These are phyloP conservation scores for Suhomyces coccinellae DNA, from an alignment of 1,139 yeast genomes.

Conservation along the genomic window DNA sequence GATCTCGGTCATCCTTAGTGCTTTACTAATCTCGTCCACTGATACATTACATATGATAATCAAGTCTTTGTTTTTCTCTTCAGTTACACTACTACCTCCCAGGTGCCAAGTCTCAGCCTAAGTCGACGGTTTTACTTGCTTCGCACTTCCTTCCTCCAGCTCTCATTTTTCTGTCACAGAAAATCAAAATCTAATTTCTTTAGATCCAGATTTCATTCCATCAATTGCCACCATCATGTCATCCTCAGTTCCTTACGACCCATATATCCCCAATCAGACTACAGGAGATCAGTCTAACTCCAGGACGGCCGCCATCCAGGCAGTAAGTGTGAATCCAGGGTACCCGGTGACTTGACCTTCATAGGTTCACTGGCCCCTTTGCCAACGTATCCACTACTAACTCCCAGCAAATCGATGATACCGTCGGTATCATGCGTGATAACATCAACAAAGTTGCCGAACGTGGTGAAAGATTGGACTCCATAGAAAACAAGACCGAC, in stretches of 20 bases:
- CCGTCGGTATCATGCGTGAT: slow-evolving; percentile 97
- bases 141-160: slow-evolving; percentile 4
- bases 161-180: slow-evolving; percentile 8
- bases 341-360: not conserved
- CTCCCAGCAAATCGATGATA: slow-evolving; percentile 82
- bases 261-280: slow-evolving; percentile 72
- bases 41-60: too few species aligned
- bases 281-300: slow-evolving; percentile 55
- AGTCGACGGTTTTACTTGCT: not conserved
- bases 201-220: slow-evolving; percentile 1
- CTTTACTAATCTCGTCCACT: too few species aligned
- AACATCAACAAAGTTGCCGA: slow-evolving; percentile 95
- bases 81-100: too few species aligned
- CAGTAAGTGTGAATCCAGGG: slow-evolving; percentile 48
- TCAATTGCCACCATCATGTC: slow-evolving; percentile 47
- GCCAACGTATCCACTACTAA: slow-evolving; percentile 14
- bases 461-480: slow-evolving; percentile 89
- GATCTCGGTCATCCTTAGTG: too few species aligned
- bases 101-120: too few species aligned
- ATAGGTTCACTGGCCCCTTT: not conserved
- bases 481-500: slow-evolving; percentile 92
- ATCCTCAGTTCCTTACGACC: slow-evolving; percentile 86
- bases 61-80: too few species aligned
- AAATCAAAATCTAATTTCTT: slow-evolving; percentile 7
- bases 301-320: slow-evolving; percentile 84